Evolutionary conservation across 2,329 filamentous ascomycete genomes (phyloP).

Genomic region (Trichoderma oligosporum): DNA sequence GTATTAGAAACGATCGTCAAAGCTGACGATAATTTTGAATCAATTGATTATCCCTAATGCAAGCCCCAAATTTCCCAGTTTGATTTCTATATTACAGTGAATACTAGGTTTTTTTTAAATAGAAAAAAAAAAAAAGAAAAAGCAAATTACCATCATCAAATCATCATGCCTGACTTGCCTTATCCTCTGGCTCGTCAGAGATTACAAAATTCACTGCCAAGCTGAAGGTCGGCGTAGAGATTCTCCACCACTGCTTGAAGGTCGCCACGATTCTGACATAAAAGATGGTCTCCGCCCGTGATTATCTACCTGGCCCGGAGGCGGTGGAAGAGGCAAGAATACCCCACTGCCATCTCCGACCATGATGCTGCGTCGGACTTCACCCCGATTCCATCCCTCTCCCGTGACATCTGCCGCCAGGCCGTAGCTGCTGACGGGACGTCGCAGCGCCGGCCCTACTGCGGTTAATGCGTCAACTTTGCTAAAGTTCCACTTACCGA

Average conservation of each 20-base stretch:
- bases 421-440: conserved; percentile 56
- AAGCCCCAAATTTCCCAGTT: conserved; percentile 1
- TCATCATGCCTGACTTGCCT: conserved; percentile 14
- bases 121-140: background rate
- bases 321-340: conserved; percentile 50
- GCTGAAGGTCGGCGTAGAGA: conserved; percentile 7
- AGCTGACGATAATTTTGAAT: conserved; percentile 3
- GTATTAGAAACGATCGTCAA: conserved; percentile 8
- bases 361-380: conserved; percentile 52
- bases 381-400: conserved; percentile 48
- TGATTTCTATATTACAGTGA: conserved; percentile 12
- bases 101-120: background rate
- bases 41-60: background rate
- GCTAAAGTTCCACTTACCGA: conserved; percentile 57
- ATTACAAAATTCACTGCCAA: background rate
- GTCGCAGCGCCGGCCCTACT: conserved; percentile 29
- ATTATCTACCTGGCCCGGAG: background rate
- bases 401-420: conserved; percentile 50
- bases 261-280: conserved; percentile 29
- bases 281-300: background rate
- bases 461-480: conserved; percentile 40
- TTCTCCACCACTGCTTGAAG: conserved; percentile 22
- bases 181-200: conserved; percentile 2
- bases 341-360: conserved; percentile 49
- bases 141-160: conserved; percentile 8